phyloP scores from a whole-genome alignment of 1,284 basidiomycete genomes.

The Apiotrichum laibachii region DNA sequence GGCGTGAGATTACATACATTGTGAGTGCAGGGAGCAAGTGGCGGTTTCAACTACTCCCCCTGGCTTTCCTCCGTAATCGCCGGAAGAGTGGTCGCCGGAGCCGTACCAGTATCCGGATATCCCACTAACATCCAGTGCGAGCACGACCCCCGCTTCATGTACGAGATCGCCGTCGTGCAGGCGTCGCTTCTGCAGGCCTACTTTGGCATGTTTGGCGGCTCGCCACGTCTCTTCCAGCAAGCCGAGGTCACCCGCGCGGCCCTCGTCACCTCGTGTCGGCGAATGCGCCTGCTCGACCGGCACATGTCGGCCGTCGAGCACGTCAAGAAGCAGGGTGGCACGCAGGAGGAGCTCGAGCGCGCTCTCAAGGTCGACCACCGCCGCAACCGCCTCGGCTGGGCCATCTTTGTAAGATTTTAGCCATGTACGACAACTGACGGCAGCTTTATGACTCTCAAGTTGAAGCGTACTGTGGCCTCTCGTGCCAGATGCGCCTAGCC shows the following conservation, averaged over 20 bases:
- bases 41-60: background rate
- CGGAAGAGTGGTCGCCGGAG: no score
- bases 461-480: slow-evolving; percentile 23
- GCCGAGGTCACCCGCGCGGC: slow-evolving; percentile 20
- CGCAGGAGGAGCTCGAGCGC: slow-evolving; percentile 16
- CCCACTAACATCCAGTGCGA: slow-evolving; percentile 16
- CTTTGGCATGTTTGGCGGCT: slow-evolving; percentile 27
- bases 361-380: slow-evolving; percentile 23
- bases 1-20: slow-evolving; percentile 25
- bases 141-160: slow-evolving; percentile 25
- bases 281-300: slow-evolving; percentile 28
- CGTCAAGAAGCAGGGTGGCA: slow-evolving; percentile 3
- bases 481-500: slow-evolving; percentile 16
- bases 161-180: slow-evolving; percentile 25
- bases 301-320: slow-evolving; percentile 14
- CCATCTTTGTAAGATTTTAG: slow-evolving; percentile 24
- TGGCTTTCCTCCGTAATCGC: background rate
- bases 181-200: slow-evolving; percentile 21
- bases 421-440: background rate
- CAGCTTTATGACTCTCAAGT: slow-evolving; percentile 27
- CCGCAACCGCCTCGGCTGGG: slow-evolving; percentile 25
- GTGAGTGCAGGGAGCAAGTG: slow-evolving; percentile 13
- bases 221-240: slow-evolving; percentile 24
- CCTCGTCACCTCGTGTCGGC: slow-evolving; percentile 18
- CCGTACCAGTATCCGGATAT: no score